Evolutionary conservation across 208 protist species (phyloP).

Genomic region (Leishmania tarentolae): DNA sequence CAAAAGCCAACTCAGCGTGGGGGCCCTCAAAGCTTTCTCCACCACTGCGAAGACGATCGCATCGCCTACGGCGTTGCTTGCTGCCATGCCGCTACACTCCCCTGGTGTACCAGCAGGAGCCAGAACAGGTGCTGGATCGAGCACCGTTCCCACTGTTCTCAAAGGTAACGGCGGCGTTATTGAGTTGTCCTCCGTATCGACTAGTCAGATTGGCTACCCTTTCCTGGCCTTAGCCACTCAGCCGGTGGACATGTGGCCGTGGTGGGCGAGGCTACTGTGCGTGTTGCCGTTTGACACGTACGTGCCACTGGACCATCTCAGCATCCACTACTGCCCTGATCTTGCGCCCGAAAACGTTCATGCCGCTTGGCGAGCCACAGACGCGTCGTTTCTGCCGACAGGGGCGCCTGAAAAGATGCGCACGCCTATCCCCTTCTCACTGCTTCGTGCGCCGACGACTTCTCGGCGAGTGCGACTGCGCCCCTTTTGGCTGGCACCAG

Average conservation of each 20-base stretch:
- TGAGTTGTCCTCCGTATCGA: constrained; percentile 8
- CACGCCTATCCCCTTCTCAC: constrained; percentile 20
- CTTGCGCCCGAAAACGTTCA: constrained; percentile 4
- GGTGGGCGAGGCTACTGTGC: constrained; percentile 30
- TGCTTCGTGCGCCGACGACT: constrained; percentile 19
- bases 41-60: background rate
- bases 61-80: background rate
- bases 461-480: constrained; percentile 48
- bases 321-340: background rate
- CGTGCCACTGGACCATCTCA: constrained; percentile 10
- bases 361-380: constrained; percentile 12
- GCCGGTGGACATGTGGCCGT: constrained; percentile 25
- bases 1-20: constrained; percentile 8
- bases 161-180: background rate
- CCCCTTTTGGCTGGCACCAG: constrained; percentile 74
- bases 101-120: background rate
- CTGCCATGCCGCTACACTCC: background rate
- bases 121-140: no score
- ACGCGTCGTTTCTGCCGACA: background rate
- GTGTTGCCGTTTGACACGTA: constrained; percentile 28
- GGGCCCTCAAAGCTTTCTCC: background rate
- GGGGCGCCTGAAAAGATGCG: background rate
- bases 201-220: constrained; percentile 28
- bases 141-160: background rate
- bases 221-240: constrained; percentile 23